Evolutionary conservation across 2,329 filamentous ascomycete genomes (phyloP), one percentile per base, ranked within the genome.

Genomic region (Ramularia endophylla): DNA sequence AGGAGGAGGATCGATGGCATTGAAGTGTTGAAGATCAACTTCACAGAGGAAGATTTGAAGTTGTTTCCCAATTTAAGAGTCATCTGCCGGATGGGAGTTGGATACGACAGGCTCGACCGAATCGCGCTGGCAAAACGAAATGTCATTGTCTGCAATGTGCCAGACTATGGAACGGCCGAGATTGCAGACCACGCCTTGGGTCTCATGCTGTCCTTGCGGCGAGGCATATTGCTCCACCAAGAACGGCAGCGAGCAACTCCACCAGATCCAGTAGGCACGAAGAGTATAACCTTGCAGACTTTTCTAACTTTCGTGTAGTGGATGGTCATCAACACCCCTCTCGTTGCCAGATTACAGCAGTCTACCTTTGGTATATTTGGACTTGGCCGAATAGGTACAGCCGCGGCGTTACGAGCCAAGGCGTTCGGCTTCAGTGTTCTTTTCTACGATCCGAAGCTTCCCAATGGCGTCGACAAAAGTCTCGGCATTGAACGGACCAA

Each of bases 361-460:
- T 44, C 53, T 4, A 58, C 52, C 1, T 59, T 59, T 28, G 56
- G 57, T 15, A 51, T 60, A 27, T 46, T 60, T 6, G 57, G 57
- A 2, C 44, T 60, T 0, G 57, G 57, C 1, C 47, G 57, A 3
- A 60, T 60, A 25, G 57, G 57, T 8, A 60, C 56, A 3, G 57
- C 57, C 4, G 50, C 52, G 3, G 57, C 56, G 2, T 36, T 60
- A 12, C 42, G 57, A 36, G 57, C 57, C 8, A 60, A 60, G 44
- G 56, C 57, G 2, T 58, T 60, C 13, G 57, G 57, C 2, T 55
- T 56, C 35, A 47, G 56, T 17, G 55, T 60, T 15, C 43, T 60
- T 3, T 60, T 60, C 49, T 59, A 60, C 46, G 57, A 60, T 41
- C 57, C 57, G 1, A 58, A 60, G 34, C 34, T 59, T n/a, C 51